Percentiles rank a stretch among this genome's conserved stretches.
Conservation (phyloP, 2,329 filamentous ascomycete species). For the Helicocarpus griseus region DNA sequence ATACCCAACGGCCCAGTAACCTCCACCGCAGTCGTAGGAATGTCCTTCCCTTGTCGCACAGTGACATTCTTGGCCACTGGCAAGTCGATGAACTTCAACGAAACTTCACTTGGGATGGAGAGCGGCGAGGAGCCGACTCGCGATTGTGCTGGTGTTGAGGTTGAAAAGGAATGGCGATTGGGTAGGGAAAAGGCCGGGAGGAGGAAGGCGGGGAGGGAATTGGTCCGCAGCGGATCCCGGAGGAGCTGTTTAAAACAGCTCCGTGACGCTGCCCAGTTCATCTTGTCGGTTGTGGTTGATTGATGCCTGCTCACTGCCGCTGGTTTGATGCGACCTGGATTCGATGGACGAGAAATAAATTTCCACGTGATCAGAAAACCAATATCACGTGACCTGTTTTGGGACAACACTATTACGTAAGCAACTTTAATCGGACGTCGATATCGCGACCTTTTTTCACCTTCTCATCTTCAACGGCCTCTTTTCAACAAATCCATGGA, state of each 20-base stretch:
- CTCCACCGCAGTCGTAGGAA: conserved; percentile 55
- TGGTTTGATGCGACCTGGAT: conserved; percentile 5
- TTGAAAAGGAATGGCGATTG: conserved; percentile 56
- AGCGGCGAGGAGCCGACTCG: conserved; percentile 79
- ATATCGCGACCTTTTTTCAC: background rate
- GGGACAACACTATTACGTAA: background rate
- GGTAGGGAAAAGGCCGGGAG: conserved; percentile 55
- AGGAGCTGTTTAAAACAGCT: conserved; percentile 51
- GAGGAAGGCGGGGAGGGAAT: conserved; percentile 61
- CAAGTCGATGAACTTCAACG: conserved; percentile 57
- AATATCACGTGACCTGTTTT: background rate
- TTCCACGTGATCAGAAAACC: background rate
- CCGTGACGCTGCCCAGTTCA: conserved; percentile 57
- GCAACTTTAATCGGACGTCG: background rate
- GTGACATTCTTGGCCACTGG: conserved; percentile 49
- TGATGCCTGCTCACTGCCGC: background rate
- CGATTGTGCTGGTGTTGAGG: conserved; percentile 56
- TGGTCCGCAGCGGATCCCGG: conserved; percentile 35
- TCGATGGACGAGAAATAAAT: background rate
- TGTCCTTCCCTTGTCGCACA: conserved; percentile 27
- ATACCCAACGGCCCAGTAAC: conserved; percentile 72
- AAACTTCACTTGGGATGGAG: conserved; percentile 74
- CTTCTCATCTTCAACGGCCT: background rate
- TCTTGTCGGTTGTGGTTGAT: conserved; percentile 28
- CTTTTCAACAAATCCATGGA: background rate